Base-by-base conservation (phyloP, 768 basidiomycete genomes). In the Pholiota conissans region DNA sequence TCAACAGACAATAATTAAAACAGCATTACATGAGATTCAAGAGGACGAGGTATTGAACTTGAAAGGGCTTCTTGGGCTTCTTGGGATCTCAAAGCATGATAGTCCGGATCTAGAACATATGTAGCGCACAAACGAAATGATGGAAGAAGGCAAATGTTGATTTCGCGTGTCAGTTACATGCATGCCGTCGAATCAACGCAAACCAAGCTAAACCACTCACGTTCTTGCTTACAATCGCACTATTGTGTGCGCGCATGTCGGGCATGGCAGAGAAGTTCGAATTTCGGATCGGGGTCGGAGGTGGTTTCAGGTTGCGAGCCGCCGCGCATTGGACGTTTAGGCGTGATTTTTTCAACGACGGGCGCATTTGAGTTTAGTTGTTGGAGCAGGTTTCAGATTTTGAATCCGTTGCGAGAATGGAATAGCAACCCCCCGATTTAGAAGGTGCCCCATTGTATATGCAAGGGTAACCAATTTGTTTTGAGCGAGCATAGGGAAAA, bases 151-250 rank as follows among this genome's bases (percentile, higher is more conserved):
- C 10, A 22, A 13, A 5, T 11, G 28, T 28, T n/a, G n/a, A n/a
- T 16, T 18, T 26, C 30, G 28, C 1, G 28, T 14, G 34, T 52
- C 28, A 48, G 57, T 37, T 26, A 28, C 30, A 32, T 32, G 46
- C 18, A 42, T 27, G 30, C 26, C n/a, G 52, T 10, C 49, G 42
- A 37, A 39, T 49, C 10, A 32, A 20, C 27, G 29, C 35, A 39
- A 46, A 52, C 32, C 39, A 16, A 26, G 42, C 55, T 32, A 35
- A 24, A 11, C 30, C 27, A 86, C 87, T 76, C 74, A 89, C 87
- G 60, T 87, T 88, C 65, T 80, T 85, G 78, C 82, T 87, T 64
- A 89, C 82, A 62, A 88, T 82, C 55, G 85, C 76, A 70, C 87
- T 88, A 69, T 63, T 52, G 16, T 57, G 45, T n/a, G 26, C n/a